Base-by-base conservation (phyloP, 176 grass and related monocot genomes). In the Aegilops umbellulata region DNA sequence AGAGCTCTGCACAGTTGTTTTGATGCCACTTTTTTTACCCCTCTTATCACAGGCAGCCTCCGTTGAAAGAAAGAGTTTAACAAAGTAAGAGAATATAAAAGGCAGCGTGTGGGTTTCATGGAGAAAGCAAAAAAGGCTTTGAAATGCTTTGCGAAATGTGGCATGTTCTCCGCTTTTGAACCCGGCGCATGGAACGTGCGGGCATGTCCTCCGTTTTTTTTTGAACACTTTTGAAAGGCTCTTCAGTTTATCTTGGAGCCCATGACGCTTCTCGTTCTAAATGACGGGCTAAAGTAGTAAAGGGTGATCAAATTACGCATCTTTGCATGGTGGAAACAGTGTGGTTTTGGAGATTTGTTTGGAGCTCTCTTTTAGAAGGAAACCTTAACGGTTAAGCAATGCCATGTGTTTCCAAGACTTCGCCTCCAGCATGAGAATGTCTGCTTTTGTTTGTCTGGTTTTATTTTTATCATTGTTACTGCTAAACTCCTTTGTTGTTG, bases 361-460 rank as follows among this genome's bases (percentile, higher is more conserved):
- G 8, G 2, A 20, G 36, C 17, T 2, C 2, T 25, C 17, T 32
- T 69, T 46, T 19, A 24, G 20, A 63, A 51, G 1, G 72, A 69
- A 86, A 39, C 11, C 78, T 83, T 86, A 34, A 8, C 13, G 19
- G 63, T 60, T 86, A 90, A 90, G 88, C 14, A 78, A 72, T 12
- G 46, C 12, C 11, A 23, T 22, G 36, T 72, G 44, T 83, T 69
- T 25, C 8, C 16, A 32, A 68, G 20, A 6, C 6, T 16, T 19
- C 0, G 10, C 32, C 19, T 66, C 16, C 57, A 76, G 5, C 16
- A 65, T 55, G 39, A 62, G 14, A 55, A 65, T 19, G 8, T 7
- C 15, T 4, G 1, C 6, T 15, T 31, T 74, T 6, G 15, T 22
- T 20, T 24, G 15, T 38, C 2, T 74, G 23, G 27, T 7, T 20